Conservation (phyloP, 2,329 filamentous ascomycete genomes). For the Pyricularia sp. region DNA sequence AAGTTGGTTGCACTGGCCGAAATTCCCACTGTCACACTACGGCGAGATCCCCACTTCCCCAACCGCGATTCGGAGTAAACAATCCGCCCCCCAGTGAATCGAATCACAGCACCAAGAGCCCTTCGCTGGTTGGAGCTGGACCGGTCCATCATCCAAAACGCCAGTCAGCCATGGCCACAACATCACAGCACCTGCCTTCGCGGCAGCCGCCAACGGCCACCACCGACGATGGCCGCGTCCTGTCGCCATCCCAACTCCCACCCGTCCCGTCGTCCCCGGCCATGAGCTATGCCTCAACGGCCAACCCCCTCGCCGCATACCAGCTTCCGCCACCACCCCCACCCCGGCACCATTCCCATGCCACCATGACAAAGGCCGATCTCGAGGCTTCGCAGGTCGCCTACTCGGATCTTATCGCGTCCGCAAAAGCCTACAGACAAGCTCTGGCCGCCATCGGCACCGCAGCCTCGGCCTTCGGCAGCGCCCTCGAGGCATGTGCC, state of each 20-base stretch:
- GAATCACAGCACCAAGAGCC: background rate
- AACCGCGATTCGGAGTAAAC: background rate
- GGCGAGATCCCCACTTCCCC: background rate
- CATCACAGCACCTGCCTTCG: background rate
- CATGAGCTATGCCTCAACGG: conserved; percentile 54
- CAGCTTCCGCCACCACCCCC: conserved; percentile 44
- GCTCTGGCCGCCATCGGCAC: conserved; percentile 52
- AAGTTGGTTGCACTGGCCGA: background rate
- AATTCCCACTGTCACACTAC: background rate
- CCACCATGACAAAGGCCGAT: conserved; percentile 53
- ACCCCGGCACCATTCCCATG: conserved; percentile 47
- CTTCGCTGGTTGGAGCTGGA: background rate
- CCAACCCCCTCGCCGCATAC: conserved; percentile 49
- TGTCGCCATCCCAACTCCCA: conserved; percentile 17
- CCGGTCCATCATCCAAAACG: background rate
- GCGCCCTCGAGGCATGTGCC: conserved; percentile 58
- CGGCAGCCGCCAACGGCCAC: conserved; percentile 7
- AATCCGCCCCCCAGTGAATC: background rate
- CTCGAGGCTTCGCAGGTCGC: conserved; percentile 53
- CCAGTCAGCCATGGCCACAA: background rate
- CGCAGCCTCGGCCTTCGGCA: conserved; percentile 54
- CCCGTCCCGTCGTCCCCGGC: conserved; percentile 39
- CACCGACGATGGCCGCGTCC: background rate
- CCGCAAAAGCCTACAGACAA: conserved; percentile 54
- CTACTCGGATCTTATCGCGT: conserved; percentile 51